A percentile compares a stretch with the other conserved stretches of the same genome.
These are phyloP conservation scores for Scutellaria barbata DNA, from an alignment of 257 asterid species.

Conservation along the genomic window DNA sequence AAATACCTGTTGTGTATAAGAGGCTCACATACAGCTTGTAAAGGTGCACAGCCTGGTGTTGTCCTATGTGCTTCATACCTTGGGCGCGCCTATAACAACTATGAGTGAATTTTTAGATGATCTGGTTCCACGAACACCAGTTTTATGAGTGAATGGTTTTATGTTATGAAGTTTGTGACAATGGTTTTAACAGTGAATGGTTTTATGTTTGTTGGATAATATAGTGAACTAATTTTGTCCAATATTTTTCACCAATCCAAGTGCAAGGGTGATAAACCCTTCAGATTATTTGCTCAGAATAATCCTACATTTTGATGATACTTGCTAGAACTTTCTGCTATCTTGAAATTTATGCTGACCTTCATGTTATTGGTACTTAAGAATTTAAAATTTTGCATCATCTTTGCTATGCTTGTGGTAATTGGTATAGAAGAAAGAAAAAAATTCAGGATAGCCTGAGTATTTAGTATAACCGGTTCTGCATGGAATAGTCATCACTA, in stretches of 20 bases:
- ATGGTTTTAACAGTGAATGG: too few relatives aligned
- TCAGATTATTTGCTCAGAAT: too few relatives aligned
- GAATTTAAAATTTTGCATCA: background rate
- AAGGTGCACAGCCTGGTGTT: too few relatives aligned
- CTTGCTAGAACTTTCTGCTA: conserved; percentile 10
- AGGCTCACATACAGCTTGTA: too few relatives aligned
- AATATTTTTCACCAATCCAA: background rate
- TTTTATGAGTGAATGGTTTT: too few relatives aligned
- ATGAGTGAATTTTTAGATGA: too few relatives aligned
- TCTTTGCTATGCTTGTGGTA: background rate
- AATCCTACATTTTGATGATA: background rate
- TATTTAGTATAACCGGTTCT: conserved; percentile 2
- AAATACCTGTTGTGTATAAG: too few relatives aligned
- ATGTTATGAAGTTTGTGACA: too few relatives aligned
- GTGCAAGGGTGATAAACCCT: background rate
- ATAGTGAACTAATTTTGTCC: background rate
- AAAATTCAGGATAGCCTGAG: background rate
- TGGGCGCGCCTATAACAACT: too few relatives aligned
- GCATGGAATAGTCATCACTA: background rate
- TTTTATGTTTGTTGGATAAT: background rate
- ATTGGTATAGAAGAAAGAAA: background rate
- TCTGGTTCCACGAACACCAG: too few relatives aligned
- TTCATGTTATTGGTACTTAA: background rate
- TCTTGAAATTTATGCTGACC: background rate
- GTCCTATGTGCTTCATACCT: too few relatives aligned